A percentile compares a stretch with the other conserved stretches of the same genome.
These are phyloP conservation scores for Wickerhamomyces alni DNA, from an alignment of 805 yeast genomes.

Conservation along the genomic window DNA sequence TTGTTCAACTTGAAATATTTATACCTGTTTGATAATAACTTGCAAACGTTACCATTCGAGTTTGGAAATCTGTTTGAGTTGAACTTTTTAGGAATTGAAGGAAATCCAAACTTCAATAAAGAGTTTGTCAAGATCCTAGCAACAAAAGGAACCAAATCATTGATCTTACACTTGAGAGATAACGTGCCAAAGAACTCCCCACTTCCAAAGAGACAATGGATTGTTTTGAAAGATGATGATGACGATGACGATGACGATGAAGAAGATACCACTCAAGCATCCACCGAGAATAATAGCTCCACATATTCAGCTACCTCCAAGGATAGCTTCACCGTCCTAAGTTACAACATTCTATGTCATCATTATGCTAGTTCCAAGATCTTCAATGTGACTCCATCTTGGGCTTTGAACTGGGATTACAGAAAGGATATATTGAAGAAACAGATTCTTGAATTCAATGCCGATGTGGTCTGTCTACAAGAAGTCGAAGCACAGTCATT, in stretches of 20 bases:
- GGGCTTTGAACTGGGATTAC: constrained; percentile 95
- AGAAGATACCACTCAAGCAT: constrained; percentile 19
- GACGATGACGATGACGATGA: constrained; percentile 37
- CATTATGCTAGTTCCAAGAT: constrained; percentile 89
- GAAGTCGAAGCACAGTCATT: constrained; percentile 87
- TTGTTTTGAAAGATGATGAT: constrained; percentile 71
- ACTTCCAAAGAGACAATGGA: constrained; percentile 79
- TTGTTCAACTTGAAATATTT: constrained; percentile 75
- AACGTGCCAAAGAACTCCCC: constrained; percentile 60
- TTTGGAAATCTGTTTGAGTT: constrained; percentile 82
- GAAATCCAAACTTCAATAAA: constrained; percentile 69
- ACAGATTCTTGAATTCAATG: constrained; percentile 57
- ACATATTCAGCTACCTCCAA: constrained; percentile 16
- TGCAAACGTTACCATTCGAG: constrained; percentile 70
- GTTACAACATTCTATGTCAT: constrained; percentile 91
- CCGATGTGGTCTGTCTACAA: constrained; percentile 87
- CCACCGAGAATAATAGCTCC: constrained; percentile 20
- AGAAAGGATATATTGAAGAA: constrained; percentile 71
- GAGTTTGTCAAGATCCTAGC: constrained; percentile 62
- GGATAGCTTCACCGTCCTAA: constrained; percentile 65
- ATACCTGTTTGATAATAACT: constrained; percentile 81
- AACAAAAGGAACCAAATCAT: constrained; percentile 78
- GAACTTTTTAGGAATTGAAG: constrained; percentile 87
- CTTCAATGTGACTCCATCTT: constrained; percentile 92
- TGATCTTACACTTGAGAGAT: constrained; percentile 78